Percentiles rank a stretch among this genome's conserved stretches.
phyloP scores from a whole-genome alignment of 2,329 filamentous ascomycete genomes.

The Reticulascus tulasneorum region DNA sequence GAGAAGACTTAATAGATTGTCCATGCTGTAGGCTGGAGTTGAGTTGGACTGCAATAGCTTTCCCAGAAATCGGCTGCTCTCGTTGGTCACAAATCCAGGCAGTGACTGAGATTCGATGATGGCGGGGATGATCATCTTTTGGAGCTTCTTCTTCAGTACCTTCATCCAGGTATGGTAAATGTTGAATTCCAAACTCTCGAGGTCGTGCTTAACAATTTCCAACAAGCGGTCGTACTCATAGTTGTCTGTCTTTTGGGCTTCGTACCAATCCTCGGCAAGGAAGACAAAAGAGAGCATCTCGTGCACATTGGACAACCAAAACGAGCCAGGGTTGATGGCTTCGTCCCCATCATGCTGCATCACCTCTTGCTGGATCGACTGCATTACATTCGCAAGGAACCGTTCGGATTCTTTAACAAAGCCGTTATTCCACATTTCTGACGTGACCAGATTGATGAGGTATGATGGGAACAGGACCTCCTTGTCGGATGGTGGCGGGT shows the following conservation, averaged over 20 bases:
- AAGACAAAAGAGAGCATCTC: constrained; percentile 99
- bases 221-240: constrained; percentile 97
- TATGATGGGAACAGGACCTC: constrained; percentile 98
- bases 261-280: constrained; percentile 98
- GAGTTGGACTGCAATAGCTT: constrained; percentile 91
- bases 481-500: constrained; percentile 91
- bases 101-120: constrained; percentile 99
- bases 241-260: constrained; percentile 98
- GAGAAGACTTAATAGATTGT: constrained; percentile 89
- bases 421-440: constrained; percentile 99
- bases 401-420: constrained; percentile 99
- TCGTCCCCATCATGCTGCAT: constrained; percentile 99
- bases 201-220: constrained; percentile 98
- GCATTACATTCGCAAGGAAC: constrained; percentile 99
- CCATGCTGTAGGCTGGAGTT: constrained; percentile 97
- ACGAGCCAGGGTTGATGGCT: constrained; percentile 92
- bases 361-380: constrained; percentile 97
- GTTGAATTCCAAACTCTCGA: constrained; percentile 98
- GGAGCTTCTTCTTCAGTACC: constrained; percentile 96
- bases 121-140: constrained; percentile 99
- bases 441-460: constrained; percentile 97
- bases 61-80: constrained; percentile 96
- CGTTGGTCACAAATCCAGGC: constrained; percentile 96
- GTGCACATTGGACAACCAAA: constrained; percentile 99
- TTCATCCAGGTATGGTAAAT: constrained; percentile 99